A percentile compares a stretch with the other conserved stretches of the same genome.
phyloP scores from a whole-genome alignment of 805 yeast species.

The Teunomyces funiuensis region DNA sequence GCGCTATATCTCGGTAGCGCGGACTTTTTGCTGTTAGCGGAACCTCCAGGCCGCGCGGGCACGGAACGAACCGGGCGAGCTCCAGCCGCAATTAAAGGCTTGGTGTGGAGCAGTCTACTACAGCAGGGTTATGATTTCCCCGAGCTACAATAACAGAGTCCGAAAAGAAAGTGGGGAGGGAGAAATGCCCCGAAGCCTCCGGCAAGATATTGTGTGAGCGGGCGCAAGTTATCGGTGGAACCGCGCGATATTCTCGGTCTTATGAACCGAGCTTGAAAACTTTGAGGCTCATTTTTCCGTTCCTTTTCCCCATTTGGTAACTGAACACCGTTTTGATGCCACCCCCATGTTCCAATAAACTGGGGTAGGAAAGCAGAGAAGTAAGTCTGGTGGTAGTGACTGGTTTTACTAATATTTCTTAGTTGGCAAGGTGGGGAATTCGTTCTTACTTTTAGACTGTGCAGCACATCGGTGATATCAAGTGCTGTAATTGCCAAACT shows the following conservation, averaged over 20 bases:
- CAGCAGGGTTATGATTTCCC: too few species aligned
- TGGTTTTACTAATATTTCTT: too few species aligned
- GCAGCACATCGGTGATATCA: too few species aligned
- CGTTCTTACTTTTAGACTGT: too few species aligned
- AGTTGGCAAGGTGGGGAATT: too few species aligned
- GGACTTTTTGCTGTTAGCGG: slow-evolving; percentile 1
- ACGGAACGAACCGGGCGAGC: slow-evolving; percentile 4
- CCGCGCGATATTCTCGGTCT: slow-evolving; percentile 1
- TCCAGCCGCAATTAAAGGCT: neutral
- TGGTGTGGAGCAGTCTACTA: neutral
- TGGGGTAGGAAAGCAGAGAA: too few species aligned
- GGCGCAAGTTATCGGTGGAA: neutral
- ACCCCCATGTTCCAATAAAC: neutral
- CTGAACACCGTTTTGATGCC: neutral
- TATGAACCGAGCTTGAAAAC: slow-evolving; percentile 1
- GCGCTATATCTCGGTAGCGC: neutral
- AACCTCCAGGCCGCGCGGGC: neutral
- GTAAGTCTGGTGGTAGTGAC: too few species aligned
- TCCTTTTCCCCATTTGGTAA: slow-evolving; percentile 5
- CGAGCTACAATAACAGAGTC: too few species aligned
- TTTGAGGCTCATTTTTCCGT: neutral
- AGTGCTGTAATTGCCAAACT: too few species aligned
- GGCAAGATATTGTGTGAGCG: neutral
- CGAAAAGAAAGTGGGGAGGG: too few species aligned
- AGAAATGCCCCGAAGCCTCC: too few species aligned